Evolutionary conservation across 2,329 filamentous ascomycete genomes (phyloP).

Genomic region (Fusarium sarcochroum): DNA sequence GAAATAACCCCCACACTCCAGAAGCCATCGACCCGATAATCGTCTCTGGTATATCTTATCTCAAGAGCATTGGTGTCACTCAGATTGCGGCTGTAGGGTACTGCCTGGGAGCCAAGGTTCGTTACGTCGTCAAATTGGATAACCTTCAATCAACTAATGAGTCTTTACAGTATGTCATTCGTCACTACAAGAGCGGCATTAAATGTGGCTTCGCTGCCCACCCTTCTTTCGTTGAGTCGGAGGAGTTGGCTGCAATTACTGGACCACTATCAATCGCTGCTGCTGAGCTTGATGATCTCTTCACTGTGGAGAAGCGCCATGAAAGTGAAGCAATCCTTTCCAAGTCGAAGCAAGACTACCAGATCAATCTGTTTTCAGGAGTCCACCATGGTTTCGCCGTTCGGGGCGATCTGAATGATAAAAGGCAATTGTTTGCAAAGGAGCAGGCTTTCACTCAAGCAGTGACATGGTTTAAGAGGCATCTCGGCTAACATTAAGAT

Average conservation of each 20-base stretch:
- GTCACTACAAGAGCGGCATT: slow-evolving; percentile 74
- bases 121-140: rapidly evolving
- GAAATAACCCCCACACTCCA: slow-evolving; percentile 58
- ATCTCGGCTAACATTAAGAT: not conserved
- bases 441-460: slow-evolving; percentile 87
- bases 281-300: slow-evolving; percentile 75
- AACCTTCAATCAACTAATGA: not conserved
- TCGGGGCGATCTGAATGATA: slow-evolving; percentile 70
- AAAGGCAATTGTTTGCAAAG: slow-evolving; percentile 76
- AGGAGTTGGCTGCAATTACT: slow-evolving; percentile 75
- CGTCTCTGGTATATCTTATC: slow-evolving; percentile 60
- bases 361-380: slow-evolving; percentile 82
- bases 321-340: slow-evolving; percentile 73
- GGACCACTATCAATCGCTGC: slow-evolving; percentile 78
- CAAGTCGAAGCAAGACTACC: slow-evolving; percentile 73
- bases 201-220: slow-evolving; percentile 82
- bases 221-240: slow-evolving; percentile 79
- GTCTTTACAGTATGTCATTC: slow-evolving; percentile 69
- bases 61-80: slow-evolving; percentile 69
- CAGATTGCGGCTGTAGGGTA: slow-evolving; percentile 78
- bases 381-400: slow-evolving; percentile 83
- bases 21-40: slow-evolving; percentile 51
- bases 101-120: slow-evolving; percentile 80
- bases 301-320: slow-evolving; percentile 74
- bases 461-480: slow-evolving; percentile 75